A percentile compares a stretch with the other conserved stretches of the same genome.
These are phyloP conservation scores for Citrus reticulata DNA, from an alignment of 345 rosid genomes.

Conservation along the genomic window DNA sequence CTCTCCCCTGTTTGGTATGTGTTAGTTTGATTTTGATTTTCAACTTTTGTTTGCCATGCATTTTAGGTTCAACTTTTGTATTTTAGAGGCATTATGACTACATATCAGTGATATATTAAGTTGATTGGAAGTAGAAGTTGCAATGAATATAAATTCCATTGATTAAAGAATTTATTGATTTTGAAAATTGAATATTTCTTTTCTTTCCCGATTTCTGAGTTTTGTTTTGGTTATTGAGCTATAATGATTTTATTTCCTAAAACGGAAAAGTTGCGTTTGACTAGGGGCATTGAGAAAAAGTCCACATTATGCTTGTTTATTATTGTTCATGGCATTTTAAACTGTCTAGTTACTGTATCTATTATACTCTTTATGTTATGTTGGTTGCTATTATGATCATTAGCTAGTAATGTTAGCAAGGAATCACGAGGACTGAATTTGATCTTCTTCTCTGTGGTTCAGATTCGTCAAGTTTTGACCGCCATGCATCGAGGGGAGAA, in stretches of 20 bases:
- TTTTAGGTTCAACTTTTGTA: neutral
- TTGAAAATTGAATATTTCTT: neutral
- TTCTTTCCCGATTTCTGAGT: neutral
- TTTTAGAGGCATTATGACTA: neutral
- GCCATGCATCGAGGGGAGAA: constrained; percentile 81
- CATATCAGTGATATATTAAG: neutral
- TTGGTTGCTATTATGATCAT: neutral
- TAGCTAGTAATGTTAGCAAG: neutral
- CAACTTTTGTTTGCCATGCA: neutral
- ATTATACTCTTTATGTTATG: neutral
- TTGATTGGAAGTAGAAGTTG: neutral
- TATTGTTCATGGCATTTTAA: neutral
- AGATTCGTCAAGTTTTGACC: constrained; percentile 81
- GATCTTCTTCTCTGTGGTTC: constrained; percentile 33
- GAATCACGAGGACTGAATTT: constrained; percentile 4
- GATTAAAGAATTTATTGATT: neutral
- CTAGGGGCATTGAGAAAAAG: neutral
- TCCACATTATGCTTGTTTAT: neutral
- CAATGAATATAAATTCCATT: neutral
- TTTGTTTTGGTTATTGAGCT: neutral
- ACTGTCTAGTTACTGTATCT: neutral
- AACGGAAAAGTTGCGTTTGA: neutral
- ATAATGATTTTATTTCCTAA: neutral
- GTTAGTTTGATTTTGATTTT: neutral
- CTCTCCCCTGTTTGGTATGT: neutral